These are phyloP conservation scores for Fusarium sp. DNA, from an alignment of 2,329 filamentous ascomycete genomes.

Conservation along the genomic window DNA sequence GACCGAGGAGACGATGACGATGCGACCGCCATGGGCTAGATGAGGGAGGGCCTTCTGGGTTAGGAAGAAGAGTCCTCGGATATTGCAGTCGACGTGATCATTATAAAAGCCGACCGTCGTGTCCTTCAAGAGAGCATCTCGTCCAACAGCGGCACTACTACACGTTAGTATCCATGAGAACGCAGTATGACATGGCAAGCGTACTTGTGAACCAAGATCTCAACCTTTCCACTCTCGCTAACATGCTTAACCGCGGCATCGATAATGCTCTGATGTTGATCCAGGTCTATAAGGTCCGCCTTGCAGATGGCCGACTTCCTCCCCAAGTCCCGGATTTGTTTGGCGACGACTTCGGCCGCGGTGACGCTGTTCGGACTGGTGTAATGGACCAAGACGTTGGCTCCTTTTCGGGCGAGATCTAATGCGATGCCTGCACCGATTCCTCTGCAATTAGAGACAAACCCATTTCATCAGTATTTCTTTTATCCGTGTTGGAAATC, in stretches of 20 bases:
- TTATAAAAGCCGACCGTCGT: neutral
- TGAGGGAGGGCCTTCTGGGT: neutral
- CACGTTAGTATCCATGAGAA: neutral
- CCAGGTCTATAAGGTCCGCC: neutral
- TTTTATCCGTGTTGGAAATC: too few relatives aligned
- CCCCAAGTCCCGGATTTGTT: neutral
- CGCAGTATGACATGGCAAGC: too few relatives aligned
- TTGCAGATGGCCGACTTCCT: neutral
- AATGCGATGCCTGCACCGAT: neutral
- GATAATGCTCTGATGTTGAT: neutral
- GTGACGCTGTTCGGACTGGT: neutral
- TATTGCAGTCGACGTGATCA: neutral
- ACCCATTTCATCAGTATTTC: too few relatives aligned
- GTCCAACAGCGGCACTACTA: neutral
- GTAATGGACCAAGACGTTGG: neutral
- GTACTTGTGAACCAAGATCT: neutral
- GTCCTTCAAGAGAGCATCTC: neutral
- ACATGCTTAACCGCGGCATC: neutral
- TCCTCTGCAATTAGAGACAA: neutral
- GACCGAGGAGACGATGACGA: neutral
- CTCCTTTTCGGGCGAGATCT: neutral
- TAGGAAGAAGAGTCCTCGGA: neutral
- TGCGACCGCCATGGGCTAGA: neutral
- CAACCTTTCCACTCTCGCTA: neutral
- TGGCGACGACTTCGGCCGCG: neutral